A percentile compares a stretch with the other conserved stretches of the same genome.
Conservation (phyloP, 148 eudicot genomes). For the Rhododendron mucronatum region DNA sequence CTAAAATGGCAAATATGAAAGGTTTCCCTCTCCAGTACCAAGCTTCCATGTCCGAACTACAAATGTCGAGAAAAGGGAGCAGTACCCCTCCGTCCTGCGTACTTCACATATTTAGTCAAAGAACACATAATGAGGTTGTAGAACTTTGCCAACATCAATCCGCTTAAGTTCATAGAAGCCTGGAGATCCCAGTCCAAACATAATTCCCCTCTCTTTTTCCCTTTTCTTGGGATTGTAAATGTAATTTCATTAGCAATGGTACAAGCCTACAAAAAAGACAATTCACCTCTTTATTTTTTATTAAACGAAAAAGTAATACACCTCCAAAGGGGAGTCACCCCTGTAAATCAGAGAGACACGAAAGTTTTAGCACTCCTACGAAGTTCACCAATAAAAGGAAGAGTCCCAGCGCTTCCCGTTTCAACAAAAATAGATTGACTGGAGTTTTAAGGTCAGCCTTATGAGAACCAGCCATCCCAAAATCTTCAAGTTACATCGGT, state of each 20-base stretch:
- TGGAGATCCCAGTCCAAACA: neutral
- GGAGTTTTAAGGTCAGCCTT: neutral
- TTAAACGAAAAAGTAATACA: neutral
- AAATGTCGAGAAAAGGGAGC: neutral
- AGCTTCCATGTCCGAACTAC: neutral
- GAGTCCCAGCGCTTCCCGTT: neutral
- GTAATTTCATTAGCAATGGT: neutral
- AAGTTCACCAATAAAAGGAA: neutral
- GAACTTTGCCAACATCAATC: neutral
- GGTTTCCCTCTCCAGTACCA: neutral
- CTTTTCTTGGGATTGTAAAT: neutral
- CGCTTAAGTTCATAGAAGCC: neutral
- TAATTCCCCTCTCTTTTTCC: neutral
- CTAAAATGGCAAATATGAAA: neutral
- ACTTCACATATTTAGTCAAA: neutral
- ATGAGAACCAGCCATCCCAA: neutral
- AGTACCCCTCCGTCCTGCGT: neutral
- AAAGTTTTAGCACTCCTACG: neutral
- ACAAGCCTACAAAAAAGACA: neutral
- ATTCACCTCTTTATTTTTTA: too few species aligned
- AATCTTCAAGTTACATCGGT: neutral
- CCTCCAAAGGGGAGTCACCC: neutral
- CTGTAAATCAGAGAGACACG: neutral
- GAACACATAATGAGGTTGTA: neutral
- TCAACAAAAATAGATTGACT: neutral